Percentiles rank a stretch among this genome's conserved stretches.
These are phyloP conservation scores for Dendrocalamus sinicus DNA, from an alignment of 176 grass and related monocot genomes.

Conservation along the genomic window DNA sequence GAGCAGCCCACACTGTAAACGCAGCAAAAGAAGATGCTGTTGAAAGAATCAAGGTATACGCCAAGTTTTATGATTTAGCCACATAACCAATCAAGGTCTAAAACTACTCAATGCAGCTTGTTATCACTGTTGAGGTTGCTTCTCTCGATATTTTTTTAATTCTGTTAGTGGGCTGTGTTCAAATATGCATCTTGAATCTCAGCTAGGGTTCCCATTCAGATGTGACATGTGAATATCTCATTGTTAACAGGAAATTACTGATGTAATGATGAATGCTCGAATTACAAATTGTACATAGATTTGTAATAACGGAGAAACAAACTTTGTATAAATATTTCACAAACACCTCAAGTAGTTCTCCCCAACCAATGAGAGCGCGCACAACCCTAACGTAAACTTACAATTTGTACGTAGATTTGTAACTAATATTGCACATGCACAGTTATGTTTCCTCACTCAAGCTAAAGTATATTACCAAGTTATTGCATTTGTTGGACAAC, in stretches of 20 bases:
- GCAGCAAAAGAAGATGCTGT: constrained; percentile 43
- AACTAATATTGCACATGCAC: constrained; percentile 17
- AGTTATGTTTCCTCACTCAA: neutral
- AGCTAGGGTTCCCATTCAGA: neutral
- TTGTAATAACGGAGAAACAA: no score
- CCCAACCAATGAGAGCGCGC: no score
- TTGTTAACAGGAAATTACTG: constrained; percentile 81
- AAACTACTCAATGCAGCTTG: neutral
- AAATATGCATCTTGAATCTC: constrained; percentile 15
- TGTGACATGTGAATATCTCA: constrained; percentile 28
- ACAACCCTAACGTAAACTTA: no score
- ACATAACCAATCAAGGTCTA: neutral
- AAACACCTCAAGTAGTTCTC: no score
- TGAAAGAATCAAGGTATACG: constrained; percentile 64
- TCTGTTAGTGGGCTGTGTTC: neutral
- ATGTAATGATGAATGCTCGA: neutral
- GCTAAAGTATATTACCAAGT: constrained; percentile 10
- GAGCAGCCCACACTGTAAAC: constrained; percentile 88
- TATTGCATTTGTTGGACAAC: constrained; percentile 41
- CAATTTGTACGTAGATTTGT: neutral
- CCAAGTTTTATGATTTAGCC: constrained; percentile 19
- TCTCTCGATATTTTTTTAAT: neutral
- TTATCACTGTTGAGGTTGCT: neutral
- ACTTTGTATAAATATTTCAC: no score
- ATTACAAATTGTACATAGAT: no score